A percentile compares a stretch with the other conserved stretches of the same genome.
Evolutionary conservation across 208 protist species (phyloP).

Genomic region (Acanthamoeba royreba): DNA sequence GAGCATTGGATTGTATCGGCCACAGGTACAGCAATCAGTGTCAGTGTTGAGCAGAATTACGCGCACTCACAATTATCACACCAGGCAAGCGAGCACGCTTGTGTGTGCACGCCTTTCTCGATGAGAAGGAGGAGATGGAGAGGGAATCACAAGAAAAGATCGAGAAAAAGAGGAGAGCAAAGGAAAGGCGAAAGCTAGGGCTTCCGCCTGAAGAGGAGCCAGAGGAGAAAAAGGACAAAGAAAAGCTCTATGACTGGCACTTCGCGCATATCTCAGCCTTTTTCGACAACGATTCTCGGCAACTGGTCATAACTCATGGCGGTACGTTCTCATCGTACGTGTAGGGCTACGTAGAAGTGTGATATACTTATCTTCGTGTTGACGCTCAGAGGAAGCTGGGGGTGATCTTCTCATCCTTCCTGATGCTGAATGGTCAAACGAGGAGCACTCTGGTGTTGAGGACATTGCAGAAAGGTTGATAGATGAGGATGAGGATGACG

Average conservation of each 20-base stretch:
- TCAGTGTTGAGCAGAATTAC: neutral
- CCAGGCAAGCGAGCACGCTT: neutral
- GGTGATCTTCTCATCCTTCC: neutral
- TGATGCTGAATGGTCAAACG: neutral
- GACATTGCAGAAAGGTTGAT: neutral
- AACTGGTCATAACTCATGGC: neutral
- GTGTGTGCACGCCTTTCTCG: neutral
- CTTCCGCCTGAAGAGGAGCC: neutral
- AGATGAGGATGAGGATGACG: neutral
- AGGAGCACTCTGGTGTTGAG: neutral
- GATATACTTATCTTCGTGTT: too few relatives aligned
- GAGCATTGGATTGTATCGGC: neutral
- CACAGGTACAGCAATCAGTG: neutral
- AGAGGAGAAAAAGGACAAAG: neutral
- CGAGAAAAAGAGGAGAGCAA: neutral
- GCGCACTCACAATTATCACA: neutral
- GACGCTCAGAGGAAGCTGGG: neutral
- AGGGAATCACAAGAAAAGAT: neutral
- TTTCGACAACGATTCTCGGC: neutral
- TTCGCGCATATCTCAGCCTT: constrained; percentile 18
- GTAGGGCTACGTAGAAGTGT: neutral
- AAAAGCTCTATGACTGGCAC: neutral
- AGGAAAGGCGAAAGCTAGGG: neutral
- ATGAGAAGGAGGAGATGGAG: neutral
- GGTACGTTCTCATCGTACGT: neutral